Conservation (phyloP, 2,329 filamentous ascomycete genomes). For the Bisporella sp. region DNA sequence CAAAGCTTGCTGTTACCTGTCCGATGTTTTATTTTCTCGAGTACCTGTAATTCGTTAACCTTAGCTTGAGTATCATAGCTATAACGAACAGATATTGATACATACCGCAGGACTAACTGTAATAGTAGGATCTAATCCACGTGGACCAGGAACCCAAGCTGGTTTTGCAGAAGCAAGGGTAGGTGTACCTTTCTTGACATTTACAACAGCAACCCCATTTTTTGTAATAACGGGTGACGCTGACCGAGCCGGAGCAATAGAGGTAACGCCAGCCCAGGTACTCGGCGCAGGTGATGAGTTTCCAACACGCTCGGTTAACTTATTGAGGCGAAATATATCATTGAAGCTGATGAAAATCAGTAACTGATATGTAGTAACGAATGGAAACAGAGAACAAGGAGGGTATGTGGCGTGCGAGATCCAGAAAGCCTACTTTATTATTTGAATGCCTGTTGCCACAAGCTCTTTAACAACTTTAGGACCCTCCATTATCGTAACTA, state of each 20-base stretch:
- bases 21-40: constrained; percentile 50
- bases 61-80: no score
- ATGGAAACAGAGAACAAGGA: no score
- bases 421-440: no score
- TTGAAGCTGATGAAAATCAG: no score
- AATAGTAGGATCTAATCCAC: constrained; percentile 48
- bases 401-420: no score
- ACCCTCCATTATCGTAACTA: no score
- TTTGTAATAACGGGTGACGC: constrained; percentile 13
- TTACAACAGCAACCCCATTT: constrained; percentile 3
- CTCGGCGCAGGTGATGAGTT: constrained; percentile 14
- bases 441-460: no score
- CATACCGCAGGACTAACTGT: constrained; percentile 32
- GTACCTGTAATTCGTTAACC: constrained; percentile 10
- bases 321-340: no score
- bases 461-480: no score
- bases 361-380: no score
- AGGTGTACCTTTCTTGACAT: constrained; percentile 7
- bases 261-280: constrained; percentile 27
- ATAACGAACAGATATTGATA: no score
- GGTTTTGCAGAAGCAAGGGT: constrained; percentile 1
- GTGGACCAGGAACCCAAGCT: constrained; percentile 46
- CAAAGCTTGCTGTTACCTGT: constrained; percentile 50
- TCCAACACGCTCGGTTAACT: no score
- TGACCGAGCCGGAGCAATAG: constrained; percentile 15